A percentile compares a stretch with the other conserved stretches of the same genome.
Evolutionary conservation across 78 protist species (phyloP).

Genomic region (Speleostelium caveatum): DNA sequence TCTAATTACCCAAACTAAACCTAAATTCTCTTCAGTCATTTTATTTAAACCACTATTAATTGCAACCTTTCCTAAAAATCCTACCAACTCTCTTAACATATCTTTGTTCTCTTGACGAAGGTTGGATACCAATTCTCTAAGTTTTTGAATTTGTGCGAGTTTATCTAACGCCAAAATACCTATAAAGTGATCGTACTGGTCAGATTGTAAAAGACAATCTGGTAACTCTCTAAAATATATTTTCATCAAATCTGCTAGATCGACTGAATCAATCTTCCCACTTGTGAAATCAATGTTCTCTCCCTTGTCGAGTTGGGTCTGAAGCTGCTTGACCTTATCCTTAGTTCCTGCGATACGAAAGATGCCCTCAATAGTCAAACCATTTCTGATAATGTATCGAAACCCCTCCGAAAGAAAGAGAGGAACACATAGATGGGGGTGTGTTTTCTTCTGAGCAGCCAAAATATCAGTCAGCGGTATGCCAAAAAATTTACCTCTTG

Average conservation of each 20-base stretch:
- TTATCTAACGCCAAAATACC: constrained; percentile 10
- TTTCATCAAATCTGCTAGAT: constrained; percentile 69
- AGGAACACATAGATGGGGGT: constrained; percentile 25
- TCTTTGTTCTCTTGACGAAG: constrained; percentile 49
- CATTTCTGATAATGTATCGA: constrained; percentile 51
- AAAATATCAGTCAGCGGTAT: constrained; percentile 29
- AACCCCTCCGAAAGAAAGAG: constrained; percentile 54
- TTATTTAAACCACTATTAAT: constrained; percentile 20
- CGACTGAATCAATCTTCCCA: constrained; percentile 53
- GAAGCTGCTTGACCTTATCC: constrained; percentile 62
- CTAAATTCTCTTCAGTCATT: constrained; percentile 67
- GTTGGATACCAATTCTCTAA: constrained; percentile 17
- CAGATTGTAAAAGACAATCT: constrained; percentile 61
- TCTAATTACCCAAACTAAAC: constrained; percentile 47
- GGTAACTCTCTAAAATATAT: constrained; percentile 74
- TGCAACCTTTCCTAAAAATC: constrained; percentile 60
- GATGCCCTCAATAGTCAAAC: constrained; percentile 62
- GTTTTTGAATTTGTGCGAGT: constrained; percentile 47
- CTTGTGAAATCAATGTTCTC: constrained; percentile 25
- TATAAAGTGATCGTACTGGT: constrained; percentile 55
- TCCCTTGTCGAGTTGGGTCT: constrained; percentile 53
- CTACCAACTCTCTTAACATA: constrained; percentile 19
- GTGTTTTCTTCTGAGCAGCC: constrained; percentile 19
- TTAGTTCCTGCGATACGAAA: constrained; percentile 77
- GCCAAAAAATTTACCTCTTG: constrained; percentile 63